Percentiles rank a stretch among this genome's conserved stretches.
These are phyloP conservation scores for Carex parvula DNA, from an alignment of 176 grass and related monocot genomes.

Conservation along the genomic window DNA sequence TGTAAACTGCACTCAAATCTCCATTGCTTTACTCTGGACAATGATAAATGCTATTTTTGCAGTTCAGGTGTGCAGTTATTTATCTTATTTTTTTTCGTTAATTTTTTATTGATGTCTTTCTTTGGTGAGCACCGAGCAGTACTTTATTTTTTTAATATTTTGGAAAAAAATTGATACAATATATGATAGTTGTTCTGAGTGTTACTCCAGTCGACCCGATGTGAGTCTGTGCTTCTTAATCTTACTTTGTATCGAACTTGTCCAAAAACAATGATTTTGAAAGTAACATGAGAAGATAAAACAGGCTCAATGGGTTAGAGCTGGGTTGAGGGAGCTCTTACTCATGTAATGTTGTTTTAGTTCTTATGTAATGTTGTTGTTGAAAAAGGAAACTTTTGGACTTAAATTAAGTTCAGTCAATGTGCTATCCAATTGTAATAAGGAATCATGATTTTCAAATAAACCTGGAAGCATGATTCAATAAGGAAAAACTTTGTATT, in stretches of 20 bases:
- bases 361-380: neutral
- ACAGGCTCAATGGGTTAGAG: neutral
- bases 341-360: neutral
- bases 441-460: neutral
- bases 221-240: neutral
- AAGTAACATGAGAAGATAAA: neutral
- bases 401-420: neutral
- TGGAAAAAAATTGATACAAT: neutral
- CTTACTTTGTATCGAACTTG: neutral
- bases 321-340: neutral
- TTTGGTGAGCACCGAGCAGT: neutral
- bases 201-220: neutral
- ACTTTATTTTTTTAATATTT: neutral
- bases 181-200: neutral
- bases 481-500: neutral
- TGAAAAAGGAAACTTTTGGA: neutral
- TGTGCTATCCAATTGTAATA: neutral
- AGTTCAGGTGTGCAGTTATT: slow-evolving; percentile 50
- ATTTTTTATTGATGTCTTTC: neutral
- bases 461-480: neutral
- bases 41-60: slow-evolving; percentile 52
- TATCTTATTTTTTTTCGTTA: neutral
- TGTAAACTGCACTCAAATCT: slow-evolving; percentile 56
- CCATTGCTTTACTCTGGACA: slow-evolving; percentile 46
- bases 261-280: neutral